Conservation (phyloP, 2,329 filamentous ascomycete species). For the Beauveria varroae region DNA sequence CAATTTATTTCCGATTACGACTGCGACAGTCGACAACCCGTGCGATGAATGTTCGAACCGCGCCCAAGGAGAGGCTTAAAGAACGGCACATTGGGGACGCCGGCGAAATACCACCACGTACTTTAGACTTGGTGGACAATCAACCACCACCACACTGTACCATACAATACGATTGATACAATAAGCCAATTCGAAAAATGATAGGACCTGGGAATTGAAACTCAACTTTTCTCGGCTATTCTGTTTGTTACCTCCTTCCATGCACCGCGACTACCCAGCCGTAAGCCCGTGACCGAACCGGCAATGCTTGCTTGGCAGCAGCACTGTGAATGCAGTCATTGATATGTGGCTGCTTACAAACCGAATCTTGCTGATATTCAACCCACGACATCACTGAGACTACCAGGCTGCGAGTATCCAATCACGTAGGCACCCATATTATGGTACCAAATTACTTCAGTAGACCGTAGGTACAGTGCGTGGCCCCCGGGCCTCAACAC, state of each 20-base stretch:
- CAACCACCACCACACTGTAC: conserved; percentile 10
- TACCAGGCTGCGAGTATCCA: neutral
- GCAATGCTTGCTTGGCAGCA: neutral
- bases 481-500: neutral
- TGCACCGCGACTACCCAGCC: neutral
- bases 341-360: neutral
- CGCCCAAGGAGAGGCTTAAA: conserved; percentile 1
- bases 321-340: neutral
- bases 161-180: conserved; percentile 12
- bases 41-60: conserved; percentile 1
- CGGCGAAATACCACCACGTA: conserved; percentile 10
- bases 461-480: neutral
- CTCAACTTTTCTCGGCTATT: neutral
- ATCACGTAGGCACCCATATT: neutral
- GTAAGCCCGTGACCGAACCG: neutral
- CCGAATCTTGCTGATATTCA: neutral
- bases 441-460: neutral
- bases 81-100: neutral
- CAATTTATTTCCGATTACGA: neutral
- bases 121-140: conserved; percentile 9
- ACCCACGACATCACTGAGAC: neutral
- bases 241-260: neutral
- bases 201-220: neutral
- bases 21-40: neutral
- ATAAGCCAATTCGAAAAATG: conserved; percentile 7